Base-by-base conservation (phyloP, 2,329 filamentous ascomycete genomes). In the Xylaria sp. region DNA sequence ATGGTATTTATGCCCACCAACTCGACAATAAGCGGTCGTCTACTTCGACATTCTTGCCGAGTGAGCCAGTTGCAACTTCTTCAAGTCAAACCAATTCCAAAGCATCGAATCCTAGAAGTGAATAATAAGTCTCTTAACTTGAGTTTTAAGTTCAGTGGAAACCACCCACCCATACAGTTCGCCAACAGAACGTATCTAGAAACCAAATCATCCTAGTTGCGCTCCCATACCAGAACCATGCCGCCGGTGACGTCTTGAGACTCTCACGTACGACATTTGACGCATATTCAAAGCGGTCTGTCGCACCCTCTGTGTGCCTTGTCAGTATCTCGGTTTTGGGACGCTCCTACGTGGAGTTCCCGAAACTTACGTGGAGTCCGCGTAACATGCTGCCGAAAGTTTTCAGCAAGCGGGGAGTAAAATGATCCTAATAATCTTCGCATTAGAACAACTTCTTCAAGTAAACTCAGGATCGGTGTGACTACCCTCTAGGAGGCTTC, bases 371-470 rank as follows among this genome's bases (percentile, higher is more conserved):
- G 31, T 25, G 74, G 74, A 0, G 33, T 67, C 66, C 74, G 50
- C 9, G 51, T 20, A 1, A 75, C 66, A 39, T 76, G 74, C 13
- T 65, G 11, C 27, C 67, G 44, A 53, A 76, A 76, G 1, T 69
- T 64, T 0, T 38, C 22, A 0, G 70, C 64, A 0, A 76, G 64
- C 1, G 73, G 69, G 2, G 66, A 53, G 31, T 65, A 74, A 33
- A 68, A 68, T 1, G 74, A 76, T 5, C 59, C 73, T 74, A n/a
- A 7, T n/a, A n/a, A n/a, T n/a, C n/a, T n/a, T n/a, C n/a, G n/a
- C n/a, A n/a, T n/a, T n/a, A n/a, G n/a, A n/a, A n/a, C n/a, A n/a
- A n/a, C n/a, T n/a, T n/a, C n/a, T n/a, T n/a, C n/a, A n/a, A n/a
- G n/a, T n/a, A n/a, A n/a, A n/a, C n/a, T n/a, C n/a, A n/a, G n/a